phyloP scores from a whole-genome alignment of 148 eudicot genomes.

The Chenopodium berlandieri region DNA sequence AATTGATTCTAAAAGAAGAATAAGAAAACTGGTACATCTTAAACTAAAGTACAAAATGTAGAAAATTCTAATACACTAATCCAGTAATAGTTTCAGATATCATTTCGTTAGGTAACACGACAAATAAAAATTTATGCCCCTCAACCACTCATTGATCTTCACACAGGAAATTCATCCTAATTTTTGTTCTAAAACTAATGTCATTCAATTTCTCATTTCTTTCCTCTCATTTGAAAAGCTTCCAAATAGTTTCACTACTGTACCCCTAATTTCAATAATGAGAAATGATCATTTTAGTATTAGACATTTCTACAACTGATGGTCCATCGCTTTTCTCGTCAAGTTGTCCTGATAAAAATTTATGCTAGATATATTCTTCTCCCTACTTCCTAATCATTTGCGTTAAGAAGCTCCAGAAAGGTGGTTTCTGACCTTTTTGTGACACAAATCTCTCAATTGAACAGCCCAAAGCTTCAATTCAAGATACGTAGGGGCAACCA shows the following conservation, averaged over 20 bases:
- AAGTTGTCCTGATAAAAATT: not conserved
- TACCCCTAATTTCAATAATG: not conserved
- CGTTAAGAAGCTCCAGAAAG: not conserved
- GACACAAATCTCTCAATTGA: not conserved
- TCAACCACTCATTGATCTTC: not conserved
- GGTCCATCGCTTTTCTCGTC: not conserved
- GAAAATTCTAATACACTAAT: not conserved
- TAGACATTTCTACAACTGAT: not conserved
- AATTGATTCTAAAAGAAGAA: not conserved
- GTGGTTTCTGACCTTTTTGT: not conserved
- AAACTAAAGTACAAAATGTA: not conserved
- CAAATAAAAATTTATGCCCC: not conserved
- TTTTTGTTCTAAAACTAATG: not conserved
- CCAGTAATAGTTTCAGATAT: not conserved
- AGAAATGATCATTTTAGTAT: not conserved
- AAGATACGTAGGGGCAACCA: not conserved
- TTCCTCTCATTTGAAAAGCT: not conserved
- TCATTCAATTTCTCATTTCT: not conserved
- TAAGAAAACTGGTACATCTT: not conserved
- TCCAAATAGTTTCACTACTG: not conserved
- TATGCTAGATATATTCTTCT: not conserved
- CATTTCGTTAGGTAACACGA: not conserved
- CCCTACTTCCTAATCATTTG: not conserved
- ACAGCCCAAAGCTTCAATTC: not conserved
- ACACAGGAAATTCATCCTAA: not conserved